Evolutionary conservation across 129 eudicot genomes (phyloP).

Genomic region (Scalesia atractyloides): DNA sequence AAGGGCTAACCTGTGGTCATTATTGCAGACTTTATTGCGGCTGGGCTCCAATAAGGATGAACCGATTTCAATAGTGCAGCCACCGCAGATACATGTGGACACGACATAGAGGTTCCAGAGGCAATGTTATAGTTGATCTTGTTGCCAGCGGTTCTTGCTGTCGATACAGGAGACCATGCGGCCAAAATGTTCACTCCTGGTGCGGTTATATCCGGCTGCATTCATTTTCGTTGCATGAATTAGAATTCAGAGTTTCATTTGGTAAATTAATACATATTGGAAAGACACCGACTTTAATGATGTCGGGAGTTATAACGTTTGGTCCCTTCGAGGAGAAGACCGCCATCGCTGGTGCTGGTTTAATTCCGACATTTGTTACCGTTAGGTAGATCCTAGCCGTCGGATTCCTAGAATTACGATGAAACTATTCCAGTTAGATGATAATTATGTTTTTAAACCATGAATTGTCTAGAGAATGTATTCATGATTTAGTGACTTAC

Average conservation of each 20-base stretch:
- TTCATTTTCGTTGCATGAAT: constrained; percentile 1
- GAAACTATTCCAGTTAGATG: constrained; percentile 5
- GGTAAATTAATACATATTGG: neutral
- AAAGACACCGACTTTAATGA: constrained; percentile 47
- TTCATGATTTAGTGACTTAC: constrained; percentile 31
- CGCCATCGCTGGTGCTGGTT: constrained; percentile 62
- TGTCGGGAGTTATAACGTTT: constrained; percentile 55
- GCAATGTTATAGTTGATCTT: constrained; percentile 50
- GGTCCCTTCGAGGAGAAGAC: constrained; percentile 70
- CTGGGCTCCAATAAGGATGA: constrained; percentile 71
- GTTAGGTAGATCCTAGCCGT: constrained; percentile 54
- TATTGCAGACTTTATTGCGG: constrained; percentile 72
- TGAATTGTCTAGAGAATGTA: too few relatives aligned
- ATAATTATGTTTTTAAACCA: neutral
- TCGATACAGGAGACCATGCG: constrained; percentile 73
- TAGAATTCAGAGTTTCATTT: constrained; percentile 22
- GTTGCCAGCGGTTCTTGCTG: constrained; percentile 36
- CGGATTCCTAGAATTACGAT: constrained; percentile 43
- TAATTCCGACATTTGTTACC: constrained; percentile 37
- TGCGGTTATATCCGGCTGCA: constrained; percentile 74
- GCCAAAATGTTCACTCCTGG: constrained; percentile 76
- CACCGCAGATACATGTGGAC: constrained; percentile 67
- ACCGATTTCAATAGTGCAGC: constrained; percentile 58
- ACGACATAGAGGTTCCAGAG: constrained; percentile 76
- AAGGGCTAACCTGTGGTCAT: constrained; percentile 57